These are phyloP conservation scores for Phycomyces blakesleeanus DNA, from an alignment of 192 early-diverging fungal genomes.

Conservation along the genomic window DNA sequence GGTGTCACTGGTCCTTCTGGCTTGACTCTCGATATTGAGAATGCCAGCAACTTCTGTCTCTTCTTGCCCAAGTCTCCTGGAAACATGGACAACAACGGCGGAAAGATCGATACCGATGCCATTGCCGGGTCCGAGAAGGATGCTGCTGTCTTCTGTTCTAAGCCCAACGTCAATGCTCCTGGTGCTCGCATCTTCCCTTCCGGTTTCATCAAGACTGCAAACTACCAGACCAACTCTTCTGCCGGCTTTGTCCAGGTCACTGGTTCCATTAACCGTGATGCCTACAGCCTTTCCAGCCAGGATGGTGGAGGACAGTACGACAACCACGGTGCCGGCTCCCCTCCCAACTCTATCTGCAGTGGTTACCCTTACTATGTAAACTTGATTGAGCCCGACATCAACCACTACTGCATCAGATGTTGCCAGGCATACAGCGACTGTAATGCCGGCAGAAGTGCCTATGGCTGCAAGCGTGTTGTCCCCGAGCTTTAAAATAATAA, in stretches of 20 bases:
- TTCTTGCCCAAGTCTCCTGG: slow-evolving; percentile 40
- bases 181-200: slow-evolving; percentile 33
- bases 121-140: slow-evolving; percentile 43
- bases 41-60: slow-evolving; percentile 24
- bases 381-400: slow-evolving; percentile 33
- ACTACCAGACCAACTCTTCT: slow-evolving; percentile 21
- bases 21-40: slow-evolving; percentile 22
- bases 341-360: slow-evolving; percentile 21
- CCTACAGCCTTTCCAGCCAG: slow-evolving; percentile 19
- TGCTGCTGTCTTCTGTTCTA: slow-evolving; percentile 48
- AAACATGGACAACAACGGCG: slow-evolving; percentile 16
- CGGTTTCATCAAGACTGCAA: slow-evolving; percentile 28
- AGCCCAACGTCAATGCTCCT: slow-evolving; percentile 28
- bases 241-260: slow-evolving; percentile 40
- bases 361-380: slow-evolving; percentile 36
- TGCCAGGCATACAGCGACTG: slow-evolving; percentile 40
- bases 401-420: slow-evolving; percentile 37
- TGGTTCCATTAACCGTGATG: slow-evolving; percentile 25
- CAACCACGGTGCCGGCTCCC: slow-evolving; percentile 24
- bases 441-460: slow-evolving; percentile 37
- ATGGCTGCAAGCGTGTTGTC: slow-evolving; percentile 62
- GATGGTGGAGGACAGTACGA: slow-evolving; percentile 41
- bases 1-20: slow-evolving; percentile 10
- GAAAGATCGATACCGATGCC: slow-evolving; percentile 21
- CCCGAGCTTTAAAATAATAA: slow-evolving; percentile 46